Evolutionary conservation across 371 early-diverging fungal genomes (phyloP).

Genomic region (Zopfochytrium polystomum): DNA sequence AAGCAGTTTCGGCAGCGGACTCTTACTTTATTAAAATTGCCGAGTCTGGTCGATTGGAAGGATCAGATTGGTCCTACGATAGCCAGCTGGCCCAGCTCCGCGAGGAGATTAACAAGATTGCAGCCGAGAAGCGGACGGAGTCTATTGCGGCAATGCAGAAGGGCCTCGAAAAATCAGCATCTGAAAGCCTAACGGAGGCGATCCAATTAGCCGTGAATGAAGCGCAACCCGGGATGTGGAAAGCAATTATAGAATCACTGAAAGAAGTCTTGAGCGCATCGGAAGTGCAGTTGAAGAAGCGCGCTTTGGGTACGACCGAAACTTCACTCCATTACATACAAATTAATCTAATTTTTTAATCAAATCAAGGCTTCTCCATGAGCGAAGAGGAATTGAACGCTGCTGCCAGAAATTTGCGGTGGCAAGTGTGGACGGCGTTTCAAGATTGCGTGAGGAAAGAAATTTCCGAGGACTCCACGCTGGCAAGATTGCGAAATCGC

Average conservation of each 20-base stretch:
- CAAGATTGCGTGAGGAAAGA: slow-evolving; percentile 76
- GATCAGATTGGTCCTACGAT: slow-evolving; percentile 70
- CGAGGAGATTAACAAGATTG: slow-evolving; percentile 63
- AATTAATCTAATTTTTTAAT: slow-evolving; percentile 2
- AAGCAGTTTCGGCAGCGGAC: slow-evolving; percentile 48
- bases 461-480: slow-evolving; percentile 70
- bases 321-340: background rate
- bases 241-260: slow-evolving; percentile 57
- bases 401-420: slow-evolving; percentile 55
- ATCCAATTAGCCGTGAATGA: slow-evolving; percentile 67
- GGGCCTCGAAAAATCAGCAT: slow-evolving; percentile 62
- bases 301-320: slow-evolving; percentile 30
- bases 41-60: slow-evolving; percentile 46
- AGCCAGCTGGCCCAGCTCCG: slow-evolving; percentile 64
- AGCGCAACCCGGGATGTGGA: slow-evolving; percentile 71
- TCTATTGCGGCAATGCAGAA: slow-evolving; percentile 78
- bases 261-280: slow-evolving; percentile 54
- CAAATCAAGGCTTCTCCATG: background rate
- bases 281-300: slow-evolving; percentile 37
- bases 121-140: slow-evolving; percentile 63
- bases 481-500: slow-evolving; percentile 62
- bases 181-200: slow-evolving; percentile 64
- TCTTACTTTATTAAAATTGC: slow-evolving; percentile 41
- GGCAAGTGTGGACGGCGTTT: slow-evolving; percentile 71
- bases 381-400: background rate